phyloP scores from a whole-genome alignment of 2,329 filamentous ascomycete genomes.

The Sclerotinia subarctica region DNA sequence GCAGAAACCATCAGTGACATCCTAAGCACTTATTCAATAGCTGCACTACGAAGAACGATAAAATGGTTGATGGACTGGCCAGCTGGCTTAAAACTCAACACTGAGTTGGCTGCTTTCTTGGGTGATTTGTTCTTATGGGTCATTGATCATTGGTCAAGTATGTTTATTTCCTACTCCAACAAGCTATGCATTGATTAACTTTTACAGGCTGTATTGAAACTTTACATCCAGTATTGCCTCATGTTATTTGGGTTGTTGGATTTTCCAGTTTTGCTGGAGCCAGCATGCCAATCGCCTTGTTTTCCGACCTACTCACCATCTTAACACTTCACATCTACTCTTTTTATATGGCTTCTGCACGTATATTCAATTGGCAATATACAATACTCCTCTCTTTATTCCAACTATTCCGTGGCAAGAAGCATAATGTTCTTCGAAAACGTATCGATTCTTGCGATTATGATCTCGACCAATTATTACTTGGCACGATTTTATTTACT shows the following conservation, averaged over 20 bases:
- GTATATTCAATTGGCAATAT: constrained; percentile 98
- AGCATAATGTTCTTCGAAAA: constrained; percentile 93
- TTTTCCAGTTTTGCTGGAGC: constrained; percentile 94
- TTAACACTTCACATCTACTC: constrained; percentile 96
- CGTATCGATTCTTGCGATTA: constrained; percentile 99
- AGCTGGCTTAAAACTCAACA: constrained; percentile 91
- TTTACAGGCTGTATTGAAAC: constrained; percentile 66
- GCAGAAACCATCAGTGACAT: constrained; percentile 74
- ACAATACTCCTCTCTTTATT: constrained; percentile 97
- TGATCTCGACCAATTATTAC: constrained; percentile 90
- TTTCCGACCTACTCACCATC: constrained; percentile 88
- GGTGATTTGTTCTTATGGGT: constrained; percentile 97
- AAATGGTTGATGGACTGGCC: constrained; percentile 96
- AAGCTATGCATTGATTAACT: neutral
- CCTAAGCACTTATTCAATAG: constrained; percentile 78
- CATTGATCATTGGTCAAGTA: constrained; percentile 94
- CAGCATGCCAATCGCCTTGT: constrained; percentile 93
- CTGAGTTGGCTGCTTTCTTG: constrained; percentile 86
- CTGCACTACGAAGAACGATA: constrained; percentile 84
- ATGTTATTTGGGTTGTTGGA: constrained; percentile 87
- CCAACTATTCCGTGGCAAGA: constrained; percentile 96
- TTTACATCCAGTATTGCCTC: constrained; percentile 75
- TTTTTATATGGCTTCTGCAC: constrained; percentile 93
- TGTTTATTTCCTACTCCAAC: constrained; percentile 36
- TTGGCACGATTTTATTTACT: constrained; percentile 95